Conservation (phyloP, 805 yeast species). For the Ogataea populi-albae region DNA sequence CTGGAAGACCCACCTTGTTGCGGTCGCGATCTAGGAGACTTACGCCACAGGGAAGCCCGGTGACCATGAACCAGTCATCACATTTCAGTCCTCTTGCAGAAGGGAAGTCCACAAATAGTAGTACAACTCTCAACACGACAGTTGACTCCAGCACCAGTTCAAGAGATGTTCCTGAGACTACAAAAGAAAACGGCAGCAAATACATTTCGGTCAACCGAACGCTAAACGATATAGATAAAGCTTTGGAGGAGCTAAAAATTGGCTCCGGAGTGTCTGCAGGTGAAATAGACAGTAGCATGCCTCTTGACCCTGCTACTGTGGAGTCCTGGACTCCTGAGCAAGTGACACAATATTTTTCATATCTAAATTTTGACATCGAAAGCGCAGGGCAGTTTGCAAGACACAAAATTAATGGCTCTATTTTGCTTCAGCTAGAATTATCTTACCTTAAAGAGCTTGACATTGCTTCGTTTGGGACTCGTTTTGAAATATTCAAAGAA, state of each 20-base stretch:
- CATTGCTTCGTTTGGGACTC: conserved; percentile 87
- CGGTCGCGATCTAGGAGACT: conserved; percentile 59
- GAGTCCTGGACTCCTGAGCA: conserved; percentile 80
- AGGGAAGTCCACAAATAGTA: conserved; percentile 5
- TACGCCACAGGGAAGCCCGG: conserved; percentile 30
- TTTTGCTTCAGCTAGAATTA: conserved; percentile 80
- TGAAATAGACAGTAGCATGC: not conserved
- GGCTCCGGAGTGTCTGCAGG: conserved; percentile 2
- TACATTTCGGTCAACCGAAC: conserved; percentile 49
- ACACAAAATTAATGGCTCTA: conserved; percentile 87
- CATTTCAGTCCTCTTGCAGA: conserved; percentile 10
- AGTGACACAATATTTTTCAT: conserved; percentile 73
- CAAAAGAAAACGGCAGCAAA: conserved; percentile 15
- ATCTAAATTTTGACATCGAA: conserved; percentile 67
- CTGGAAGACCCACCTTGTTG: conserved; percentile 39
- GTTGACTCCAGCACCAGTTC: conserved; percentile 7
- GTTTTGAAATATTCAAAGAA: conserved; percentile 88
- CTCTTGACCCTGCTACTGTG: conserved; percentile 48
- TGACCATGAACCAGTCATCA: conserved; percentile 17
- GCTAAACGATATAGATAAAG: conserved; percentile 70
- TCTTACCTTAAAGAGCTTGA: conserved; percentile 88
- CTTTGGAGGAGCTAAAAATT: conserved; percentile 57
- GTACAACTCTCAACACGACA: conserved; percentile 11
- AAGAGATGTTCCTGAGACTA: too few species aligned
- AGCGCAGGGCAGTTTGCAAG: conserved; percentile 78